Evolutionary conservation across 2,329 filamentous ascomycete species (phyloP).

Genomic region (Colletotrichum liaoningense): DNA sequence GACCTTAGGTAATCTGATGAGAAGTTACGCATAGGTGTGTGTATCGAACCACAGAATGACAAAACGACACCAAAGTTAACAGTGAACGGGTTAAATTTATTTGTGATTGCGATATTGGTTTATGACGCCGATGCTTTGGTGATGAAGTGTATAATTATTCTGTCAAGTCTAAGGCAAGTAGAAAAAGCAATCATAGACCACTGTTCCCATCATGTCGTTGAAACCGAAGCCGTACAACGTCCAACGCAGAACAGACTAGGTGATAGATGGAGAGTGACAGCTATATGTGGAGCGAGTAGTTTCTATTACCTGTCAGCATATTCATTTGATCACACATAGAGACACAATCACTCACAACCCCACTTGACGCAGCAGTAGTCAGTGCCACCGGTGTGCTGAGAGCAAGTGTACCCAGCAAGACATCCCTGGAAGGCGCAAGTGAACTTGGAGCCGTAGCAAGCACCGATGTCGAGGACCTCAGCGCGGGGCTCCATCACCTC

Average conservation of each 20-base stretch:
- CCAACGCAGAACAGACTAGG: background rate
- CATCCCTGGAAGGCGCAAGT: conserved; percentile 20
- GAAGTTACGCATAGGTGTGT: fast-evolving
- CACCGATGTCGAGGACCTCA: background rate
- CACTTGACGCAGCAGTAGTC: conserved; percentile 18
- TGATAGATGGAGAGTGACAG: background rate
- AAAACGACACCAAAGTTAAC: background rate
- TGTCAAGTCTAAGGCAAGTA: no score
- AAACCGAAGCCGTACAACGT: no score
- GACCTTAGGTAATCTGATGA: background rate
- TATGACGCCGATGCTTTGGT: no score
- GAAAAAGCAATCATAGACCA: no score
- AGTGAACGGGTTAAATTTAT: no score
- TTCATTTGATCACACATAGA: background rate
- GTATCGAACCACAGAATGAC: background rate
- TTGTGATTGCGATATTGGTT: no score
- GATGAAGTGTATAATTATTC: no score
- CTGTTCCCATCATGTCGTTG: no score
- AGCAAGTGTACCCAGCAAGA: background rate
- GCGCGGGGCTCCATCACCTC: background rate
- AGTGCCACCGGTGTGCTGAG: background rate
- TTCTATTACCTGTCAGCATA: background rate
- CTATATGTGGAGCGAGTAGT: background rate
- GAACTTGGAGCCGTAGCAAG: conserved; percentile 6
- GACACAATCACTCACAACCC: background rate